Percentiles rank a stretch among this genome's conserved stretches.
Evolutionary conservation across 129 eudicot genomes (phyloP).

Genomic region (Centrapalus pauciflorus): DNA sequence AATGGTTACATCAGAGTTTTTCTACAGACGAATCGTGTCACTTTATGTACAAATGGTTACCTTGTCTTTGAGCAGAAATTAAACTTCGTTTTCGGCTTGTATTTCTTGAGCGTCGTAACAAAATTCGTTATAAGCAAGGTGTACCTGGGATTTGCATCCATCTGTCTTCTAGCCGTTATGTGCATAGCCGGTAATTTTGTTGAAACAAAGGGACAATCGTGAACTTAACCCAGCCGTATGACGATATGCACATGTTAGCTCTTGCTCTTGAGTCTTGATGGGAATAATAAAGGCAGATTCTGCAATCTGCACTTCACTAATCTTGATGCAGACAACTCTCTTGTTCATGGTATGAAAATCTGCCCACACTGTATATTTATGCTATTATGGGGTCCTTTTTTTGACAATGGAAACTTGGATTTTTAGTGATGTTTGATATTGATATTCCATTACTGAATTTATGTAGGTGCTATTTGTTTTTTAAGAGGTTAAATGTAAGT

Average conservation of each 20-base stretch:
- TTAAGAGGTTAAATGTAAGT: no score
- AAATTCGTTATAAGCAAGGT: slow-evolving; percentile 85
- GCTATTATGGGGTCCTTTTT: slow-evolving; percentile 18
- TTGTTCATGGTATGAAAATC: slow-evolving; percentile 7
- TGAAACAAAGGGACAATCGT: slow-evolving; percentile 93
- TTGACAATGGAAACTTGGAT: not conserved
- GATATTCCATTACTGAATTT: no score
- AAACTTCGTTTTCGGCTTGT: slow-evolving; percentile 85
- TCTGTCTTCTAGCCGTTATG: slow-evolving; percentile 72
- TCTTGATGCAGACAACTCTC: slow-evolving; percentile 19
- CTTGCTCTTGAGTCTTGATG: slow-evolving; percentile 6
- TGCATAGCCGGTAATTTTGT: slow-evolving; percentile 81
- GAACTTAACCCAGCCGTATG: slow-evolving; percentile 63
- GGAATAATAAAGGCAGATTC: slow-evolving; percentile 25
- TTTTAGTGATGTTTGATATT: not conserved
- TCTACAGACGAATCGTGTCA: no score
- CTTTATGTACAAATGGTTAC: slow-evolving; percentile 5
- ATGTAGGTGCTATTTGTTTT: no score
- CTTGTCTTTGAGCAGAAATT: slow-evolving; percentile 50
- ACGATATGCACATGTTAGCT: slow-evolving; percentile 12
- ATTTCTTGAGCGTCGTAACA: slow-evolving; percentile 84
- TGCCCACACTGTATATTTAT: slow-evolving; percentile 27
- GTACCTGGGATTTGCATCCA: slow-evolving; percentile 82
- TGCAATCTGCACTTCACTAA: slow-evolving; percentile 27
- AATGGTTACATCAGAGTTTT: no score